These are phyloP conservation scores for Ustilago esculenta DNA, from an alignment of 1,284 basidiomycete genomes.

Conservation along the genomic window DNA sequence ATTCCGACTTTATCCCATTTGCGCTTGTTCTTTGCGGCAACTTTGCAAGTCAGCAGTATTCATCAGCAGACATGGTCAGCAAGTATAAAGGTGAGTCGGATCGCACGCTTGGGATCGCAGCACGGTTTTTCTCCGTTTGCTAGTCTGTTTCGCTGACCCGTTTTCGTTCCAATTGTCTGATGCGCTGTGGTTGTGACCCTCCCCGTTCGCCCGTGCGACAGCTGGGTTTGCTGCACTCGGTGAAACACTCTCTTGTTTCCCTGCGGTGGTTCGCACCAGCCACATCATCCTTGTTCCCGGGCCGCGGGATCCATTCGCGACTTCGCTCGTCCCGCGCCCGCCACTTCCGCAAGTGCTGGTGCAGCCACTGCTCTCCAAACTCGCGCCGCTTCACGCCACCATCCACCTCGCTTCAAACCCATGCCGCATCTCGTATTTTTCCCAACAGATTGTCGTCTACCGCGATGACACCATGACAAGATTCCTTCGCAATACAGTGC, in stretches of 20 bases:
- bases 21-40: conserved; percentile 93
- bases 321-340: conserved; percentile 78
- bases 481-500: conserved; percentile 81
- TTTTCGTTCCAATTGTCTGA: no score
- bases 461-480: conserved; percentile 92
- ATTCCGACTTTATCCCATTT: conserved; percentile 80
- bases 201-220: background rate
- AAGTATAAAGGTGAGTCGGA: conserved; percentile 78
- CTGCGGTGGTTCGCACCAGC: conserved; percentile 77
- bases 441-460: conserved; percentile 93
- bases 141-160: no score
- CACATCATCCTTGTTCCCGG: conserved; percentile 96
- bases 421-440: conserved; percentile 92
- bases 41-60: conserved; percentile 81
- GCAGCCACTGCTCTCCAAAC: conserved; percentile 56
- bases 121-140: conserved; percentile 15
- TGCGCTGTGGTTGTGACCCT: no score
- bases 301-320: conserved; percentile 79
- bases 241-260: conserved; percentile 83
- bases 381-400: conserved; percentile 25
- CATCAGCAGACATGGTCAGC: conserved; percentile 79
- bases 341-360: conserved; percentile 74
- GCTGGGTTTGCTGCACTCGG: conserved; percentile 72
- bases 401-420: conserved; percentile 83
- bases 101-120: conserved; percentile 24